Conservation (phyloP, 352 stramenopile genomes). For the Nothophytophthora sp. region DNA sequence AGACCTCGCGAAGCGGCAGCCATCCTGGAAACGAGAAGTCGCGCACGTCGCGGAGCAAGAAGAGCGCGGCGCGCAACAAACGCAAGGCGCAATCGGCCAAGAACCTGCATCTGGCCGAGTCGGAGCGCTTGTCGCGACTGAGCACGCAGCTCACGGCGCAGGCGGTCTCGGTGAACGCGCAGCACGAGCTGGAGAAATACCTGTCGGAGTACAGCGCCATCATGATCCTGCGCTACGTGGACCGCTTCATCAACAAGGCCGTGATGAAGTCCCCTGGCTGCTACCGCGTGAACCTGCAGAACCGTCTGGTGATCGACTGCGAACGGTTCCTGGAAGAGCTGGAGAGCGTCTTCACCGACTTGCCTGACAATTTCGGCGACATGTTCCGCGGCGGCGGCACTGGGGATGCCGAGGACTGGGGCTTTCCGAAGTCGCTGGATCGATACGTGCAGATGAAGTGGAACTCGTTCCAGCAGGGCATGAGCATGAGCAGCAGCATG, state of each 20-base stretch:
- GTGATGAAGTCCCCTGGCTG: conserved; percentile 66
- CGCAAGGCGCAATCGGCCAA: conserved; percentile 38
- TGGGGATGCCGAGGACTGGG: conserved; percentile 47
- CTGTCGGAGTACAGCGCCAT: conserved; percentile 78
- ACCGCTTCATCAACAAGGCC: conserved; percentile 77
- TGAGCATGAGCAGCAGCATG: conserved; percentile 10
- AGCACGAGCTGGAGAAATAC: conserved; percentile 68
- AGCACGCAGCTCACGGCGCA: conserved; percentile 65
- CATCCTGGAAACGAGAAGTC: conserved; percentile 16
- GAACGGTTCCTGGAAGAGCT: conserved; percentile 70
- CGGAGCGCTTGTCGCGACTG: conserved; percentile 56
- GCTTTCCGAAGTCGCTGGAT: conserved; percentile 59
- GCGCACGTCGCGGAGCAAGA: conserved; percentile 6
- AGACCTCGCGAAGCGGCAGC: conserved; percentile 13
- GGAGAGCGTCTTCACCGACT: conserved; percentile 59
- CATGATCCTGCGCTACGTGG: conserved; percentile 83
- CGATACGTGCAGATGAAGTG: conserved; percentile 83
- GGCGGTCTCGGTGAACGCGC: conserved; percentile 64
- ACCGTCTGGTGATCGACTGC: conserved; percentile 66
- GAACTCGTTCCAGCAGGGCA: conserved; percentile 67
- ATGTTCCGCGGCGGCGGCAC: conserved; percentile 39
- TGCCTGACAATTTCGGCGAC: conserved; percentile 52
- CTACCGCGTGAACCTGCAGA: conserved; percentile 54
- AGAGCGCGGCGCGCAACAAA: conserved; percentile 24
- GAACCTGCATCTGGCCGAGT: conserved; percentile 39